A percentile compares a stretch with the other conserved stretches of the same genome.
Conservation (phyloP, 1,284 basidiomycete species). For the Ceratorhiza oryzae-sativae region DNA sequence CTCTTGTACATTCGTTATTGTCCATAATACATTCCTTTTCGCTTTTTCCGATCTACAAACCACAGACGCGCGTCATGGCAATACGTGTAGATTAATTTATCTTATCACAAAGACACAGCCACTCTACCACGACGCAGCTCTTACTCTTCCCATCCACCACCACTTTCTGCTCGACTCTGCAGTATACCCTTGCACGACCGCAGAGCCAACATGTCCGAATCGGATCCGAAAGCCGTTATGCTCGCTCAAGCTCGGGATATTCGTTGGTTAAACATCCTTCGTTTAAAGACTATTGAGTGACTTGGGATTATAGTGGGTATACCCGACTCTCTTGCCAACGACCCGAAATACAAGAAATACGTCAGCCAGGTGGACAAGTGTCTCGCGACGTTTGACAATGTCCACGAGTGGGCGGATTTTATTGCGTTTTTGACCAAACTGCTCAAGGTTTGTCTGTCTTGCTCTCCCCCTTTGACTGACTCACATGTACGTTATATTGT, state of each 20-base stretch:
- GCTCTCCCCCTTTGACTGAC: neutral
- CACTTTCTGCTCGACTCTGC: neutral
- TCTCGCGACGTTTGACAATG: constrained; percentile 91
- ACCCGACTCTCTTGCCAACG: constrained; percentile 49
- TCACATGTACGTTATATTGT: neutral
- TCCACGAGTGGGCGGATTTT: constrained; percentile 99
- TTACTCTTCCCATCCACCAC: neutral
- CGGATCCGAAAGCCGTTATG: constrained; percentile 5
- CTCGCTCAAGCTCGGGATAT: constrained; percentile 30
- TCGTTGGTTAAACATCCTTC: no score
- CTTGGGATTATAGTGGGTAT: constrained; percentile 8
- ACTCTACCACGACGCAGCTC: neutral
- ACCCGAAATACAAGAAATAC: constrained; percentile 98
- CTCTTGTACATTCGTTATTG: neutral
- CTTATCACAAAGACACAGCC: constrained; percentile 14
- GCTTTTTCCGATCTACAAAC: neutral
- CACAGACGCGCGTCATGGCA: neutral
- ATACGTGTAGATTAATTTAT: neutral
- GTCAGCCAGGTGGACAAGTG: constrained; percentile 89
- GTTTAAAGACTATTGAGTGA: no score
- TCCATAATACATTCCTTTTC: neutral
- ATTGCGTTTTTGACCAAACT: constrained; percentile 96
- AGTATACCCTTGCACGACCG: constrained; percentile 7
- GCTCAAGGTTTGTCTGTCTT: constrained; percentile 71
- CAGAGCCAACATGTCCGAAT: neutral